Percentiles rank a stretch among this genome's conserved stretches.
Evolutionary conservation across 495 filamentous ascomycete genomes (phyloP).

Genomic region (Podospora pseudoanserina): DNA sequence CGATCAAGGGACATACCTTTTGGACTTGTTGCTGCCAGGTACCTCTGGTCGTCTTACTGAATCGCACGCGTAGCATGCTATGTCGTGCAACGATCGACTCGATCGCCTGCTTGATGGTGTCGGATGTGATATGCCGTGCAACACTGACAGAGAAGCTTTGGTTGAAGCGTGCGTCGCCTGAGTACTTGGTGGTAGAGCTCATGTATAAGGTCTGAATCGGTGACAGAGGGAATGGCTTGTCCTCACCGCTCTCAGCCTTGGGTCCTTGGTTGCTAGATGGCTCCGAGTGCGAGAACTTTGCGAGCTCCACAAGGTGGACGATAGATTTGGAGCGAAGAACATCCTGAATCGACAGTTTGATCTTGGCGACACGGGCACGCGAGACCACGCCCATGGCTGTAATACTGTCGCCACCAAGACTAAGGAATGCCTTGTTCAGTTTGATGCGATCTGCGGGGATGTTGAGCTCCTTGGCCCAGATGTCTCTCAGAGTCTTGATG

Average conservation of each 20-base stretch:
- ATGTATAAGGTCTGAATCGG: constrained; percentile 61
- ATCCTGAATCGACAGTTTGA: constrained; percentile 23
- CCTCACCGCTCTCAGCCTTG: constrained; percentile 32
- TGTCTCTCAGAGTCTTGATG: constrained; percentile 16
- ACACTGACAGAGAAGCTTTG: constrained; percentile 55
- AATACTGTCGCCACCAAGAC: constrained; percentile 29
- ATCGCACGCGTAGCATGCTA: constrained; percentile 59
- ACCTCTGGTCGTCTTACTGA: constrained; percentile 27
- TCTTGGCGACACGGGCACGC: constrained; percentile 18
- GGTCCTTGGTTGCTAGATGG: background rate
- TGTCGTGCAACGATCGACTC: constrained; percentile 51
- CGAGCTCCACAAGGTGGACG: constrained; percentile 24
- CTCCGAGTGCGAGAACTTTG: constrained; percentile 12
- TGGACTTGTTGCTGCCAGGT: constrained; percentile 27
- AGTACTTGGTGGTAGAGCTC: constrained; percentile 39
- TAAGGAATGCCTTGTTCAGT: constrained; percentile 19
- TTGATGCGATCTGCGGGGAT: constrained; percentile 18
- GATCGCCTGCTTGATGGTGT: constrained; percentile 41
- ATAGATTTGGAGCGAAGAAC: constrained; percentile 31
- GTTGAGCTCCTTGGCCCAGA: constrained; percentile 23
- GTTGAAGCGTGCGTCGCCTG: constrained; percentile 56
- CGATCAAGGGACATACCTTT: constrained; percentile 12
- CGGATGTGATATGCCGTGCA: constrained; percentile 34
- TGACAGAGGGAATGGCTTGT: constrained; percentile 52
- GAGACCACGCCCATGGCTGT: constrained; percentile 29